Percentiles rank a stretch among this genome's conserved stretches.
Conservation (phyloP, 345 rosid genomes). For the Brassica nigra region DNA sequence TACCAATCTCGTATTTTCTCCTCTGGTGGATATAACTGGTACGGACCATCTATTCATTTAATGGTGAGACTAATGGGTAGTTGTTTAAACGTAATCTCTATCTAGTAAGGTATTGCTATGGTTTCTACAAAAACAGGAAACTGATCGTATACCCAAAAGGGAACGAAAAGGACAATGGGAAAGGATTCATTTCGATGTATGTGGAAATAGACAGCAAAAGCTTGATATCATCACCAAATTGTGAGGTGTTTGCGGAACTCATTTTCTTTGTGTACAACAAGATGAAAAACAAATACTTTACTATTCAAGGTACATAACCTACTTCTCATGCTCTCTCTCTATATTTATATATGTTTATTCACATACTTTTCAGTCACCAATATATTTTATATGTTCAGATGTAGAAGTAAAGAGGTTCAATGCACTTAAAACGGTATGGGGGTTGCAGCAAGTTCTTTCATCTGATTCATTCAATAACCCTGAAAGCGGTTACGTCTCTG, state of each 20-base stretch:
- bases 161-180: slow-evolving; percentile 5
- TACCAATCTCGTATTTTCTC: slow-evolving; percentile 19
- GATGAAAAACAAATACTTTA: slow-evolving; percentile 1
- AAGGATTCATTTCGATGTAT: slow-evolving; percentile 7
- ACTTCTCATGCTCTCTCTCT: background rate
- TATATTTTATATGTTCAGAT: background rate
- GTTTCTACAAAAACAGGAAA: background rate
- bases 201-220: slow-evolving; percentile 13
- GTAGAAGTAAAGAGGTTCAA: slow-evolving; percentile 6
- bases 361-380: background rate
- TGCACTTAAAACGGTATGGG: slow-evolving; percentile 4
- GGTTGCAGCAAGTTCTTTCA: background rate
- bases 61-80: background rate
- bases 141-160: slow-evolving; percentile 18
- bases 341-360: too few relatives aligned
- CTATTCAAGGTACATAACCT: background rate
- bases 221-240: background rate
- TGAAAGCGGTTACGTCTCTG: background rate
- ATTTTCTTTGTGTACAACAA: slow-evolving; percentile 11
- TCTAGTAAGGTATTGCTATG: background rate
- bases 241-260: slow-evolving; percentile 5
- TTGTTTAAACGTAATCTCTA: background rate
- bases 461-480: slow-evolving; percentile 8
- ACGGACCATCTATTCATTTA: background rate
- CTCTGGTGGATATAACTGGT: slow-evolving; percentile 16